Conservation (phyloP, 768 basidiomycete genomes). For the Termitomyces sp. region DNA sequence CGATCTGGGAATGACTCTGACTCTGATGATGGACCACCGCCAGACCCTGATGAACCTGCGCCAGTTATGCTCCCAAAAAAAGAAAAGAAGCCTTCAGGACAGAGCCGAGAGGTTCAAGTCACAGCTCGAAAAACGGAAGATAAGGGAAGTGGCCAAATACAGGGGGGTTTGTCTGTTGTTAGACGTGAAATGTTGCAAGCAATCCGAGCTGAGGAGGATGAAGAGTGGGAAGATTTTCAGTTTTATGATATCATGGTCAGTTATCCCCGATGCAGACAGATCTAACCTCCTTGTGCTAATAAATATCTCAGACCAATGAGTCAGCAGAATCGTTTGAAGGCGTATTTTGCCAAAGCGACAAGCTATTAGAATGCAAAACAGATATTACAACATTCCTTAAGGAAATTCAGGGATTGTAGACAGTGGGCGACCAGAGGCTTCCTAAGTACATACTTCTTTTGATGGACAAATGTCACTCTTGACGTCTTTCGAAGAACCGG, state of each 20-base stretch:
- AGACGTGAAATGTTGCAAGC: constrained; percentile 75
- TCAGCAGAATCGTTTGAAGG: constrained; percentile 58
- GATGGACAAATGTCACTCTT: constrained; percentile 15
- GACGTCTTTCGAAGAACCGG: background rate
- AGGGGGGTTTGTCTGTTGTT: constrained; percentile 66
- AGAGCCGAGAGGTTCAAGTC: constrained; percentile 76
- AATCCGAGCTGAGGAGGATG: constrained; percentile 78
- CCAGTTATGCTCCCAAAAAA: constrained; percentile 49
- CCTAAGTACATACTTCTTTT: constrained; percentile 2
- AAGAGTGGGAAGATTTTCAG: constrained; percentile 67
- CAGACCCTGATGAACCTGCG: constrained; percentile 71
- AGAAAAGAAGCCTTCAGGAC: constrained; percentile 58
- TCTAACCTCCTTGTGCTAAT: constrained; percentile 1
- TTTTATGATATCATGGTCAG: constrained; percentile 67
- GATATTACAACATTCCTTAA: constrained; percentile 57
- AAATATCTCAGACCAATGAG: constrained; percentile 50
- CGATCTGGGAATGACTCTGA: constrained; percentile 62
- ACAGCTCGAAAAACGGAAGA: constrained; percentile 71
- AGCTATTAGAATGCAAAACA: constrained; percentile 51
- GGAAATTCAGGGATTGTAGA: constrained; percentile 52
- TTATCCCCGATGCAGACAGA: constrained; percentile 11
- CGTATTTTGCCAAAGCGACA: constrained; percentile 58
- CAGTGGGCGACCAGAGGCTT: background rate
- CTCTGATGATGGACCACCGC: constrained; percentile 76
- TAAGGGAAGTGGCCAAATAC: constrained; percentile 44